A percentile compares a stretch with the other conserved stretches of the same genome.
Conservation (phyloP, 441 rosid species). For the Euphorbia schlechtendalii region DNA sequence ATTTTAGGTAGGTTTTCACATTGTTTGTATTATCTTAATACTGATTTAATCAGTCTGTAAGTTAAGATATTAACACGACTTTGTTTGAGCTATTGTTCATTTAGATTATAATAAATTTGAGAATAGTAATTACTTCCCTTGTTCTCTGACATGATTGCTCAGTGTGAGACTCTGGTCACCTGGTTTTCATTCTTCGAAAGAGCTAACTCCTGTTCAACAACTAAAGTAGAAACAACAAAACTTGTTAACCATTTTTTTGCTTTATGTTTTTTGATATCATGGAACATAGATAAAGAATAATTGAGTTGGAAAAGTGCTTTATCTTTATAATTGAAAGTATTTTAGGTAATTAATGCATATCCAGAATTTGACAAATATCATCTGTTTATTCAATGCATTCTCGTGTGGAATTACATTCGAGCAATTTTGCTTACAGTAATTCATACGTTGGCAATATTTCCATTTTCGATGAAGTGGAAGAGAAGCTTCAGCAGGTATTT, state of each 20-base stretch:
- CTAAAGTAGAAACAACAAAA: neutral
- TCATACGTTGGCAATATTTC: conserved; percentile 78
- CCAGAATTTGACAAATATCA: neutral
- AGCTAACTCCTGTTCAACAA: conserved; percentile 1
- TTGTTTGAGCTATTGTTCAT: neutral
- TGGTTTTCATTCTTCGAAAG: conserved; percentile 4
- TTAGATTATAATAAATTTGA: neutral
- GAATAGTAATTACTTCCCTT: neutral
- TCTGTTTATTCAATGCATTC: neutral
- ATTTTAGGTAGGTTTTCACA: conserved; percentile 63
- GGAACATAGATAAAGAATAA: neutral
- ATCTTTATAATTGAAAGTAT: neutral
- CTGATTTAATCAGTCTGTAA: conserved; percentile 6
- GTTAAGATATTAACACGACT: neutral
- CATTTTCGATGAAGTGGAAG: conserved; percentile 69
- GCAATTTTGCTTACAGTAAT: conserved; percentile 41
- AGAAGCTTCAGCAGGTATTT: conserved; percentile 66
- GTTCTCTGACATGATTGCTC: neutral
- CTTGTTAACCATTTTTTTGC: neutral
- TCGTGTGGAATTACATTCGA: neutral
- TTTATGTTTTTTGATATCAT: neutral
- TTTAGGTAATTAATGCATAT: neutral
- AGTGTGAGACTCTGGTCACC: too few relatives aligned
- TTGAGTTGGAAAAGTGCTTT: neutral
- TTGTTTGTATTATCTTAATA: conserved; percentile 4